A percentile compares a stretch with the other conserved stretches of the same genome.
Evolutionary conservation across 2,329 filamentous ascomycete genomes (phyloP).

Genomic region (Sporothrix globosa): DNA sequence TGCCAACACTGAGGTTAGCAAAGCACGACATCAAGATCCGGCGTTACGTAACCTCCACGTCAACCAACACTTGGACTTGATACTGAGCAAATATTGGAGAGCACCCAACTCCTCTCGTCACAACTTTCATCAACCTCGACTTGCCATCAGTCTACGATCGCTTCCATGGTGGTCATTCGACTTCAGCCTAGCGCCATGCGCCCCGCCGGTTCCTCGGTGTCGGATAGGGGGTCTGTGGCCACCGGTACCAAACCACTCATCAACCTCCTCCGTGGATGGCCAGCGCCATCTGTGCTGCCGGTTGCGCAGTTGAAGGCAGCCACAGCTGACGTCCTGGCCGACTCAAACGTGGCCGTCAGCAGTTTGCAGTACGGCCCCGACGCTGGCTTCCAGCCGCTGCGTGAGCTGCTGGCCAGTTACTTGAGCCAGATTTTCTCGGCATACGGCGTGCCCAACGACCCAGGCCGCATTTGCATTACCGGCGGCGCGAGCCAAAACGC

Average conservation of each 20-base stretch:
- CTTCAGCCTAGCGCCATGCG: not conserved
- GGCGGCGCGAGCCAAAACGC: constrained; percentile 85
- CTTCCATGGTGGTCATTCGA: constrained; percentile 2
- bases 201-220: not conserved
- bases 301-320: constrained; percentile 63
- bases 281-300: constrained; percentile 65
- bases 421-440: constrained; percentile 63
- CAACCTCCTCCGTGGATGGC: constrained; percentile 72
- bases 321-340: constrained; percentile 62
- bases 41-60: constrained; percentile 1
- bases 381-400: constrained; percentile 70
- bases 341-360: constrained; percentile 57
- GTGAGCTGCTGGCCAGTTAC: constrained; percentile 71
- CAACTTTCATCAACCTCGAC: not conserved
- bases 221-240: not conserved
- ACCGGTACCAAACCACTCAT: constrained; percentile 48
- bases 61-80: not conserved
- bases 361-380: constrained; percentile 82
- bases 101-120: not conserved
- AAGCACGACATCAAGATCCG: constrained; percentile 8
- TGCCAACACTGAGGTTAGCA: not conserved
- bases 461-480: constrained; percentile 73
- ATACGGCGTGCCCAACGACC: constrained; percentile 41
- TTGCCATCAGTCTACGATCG: not conserved
- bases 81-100: not conserved